A percentile compares a stretch with the other conserved stretches of the same genome.
These are phyloP conservation scores for Furcasterigmium furcatum DNA, from an alignment of 2,329 filamentous ascomycete genomes.

Conservation along the genomic window DNA sequence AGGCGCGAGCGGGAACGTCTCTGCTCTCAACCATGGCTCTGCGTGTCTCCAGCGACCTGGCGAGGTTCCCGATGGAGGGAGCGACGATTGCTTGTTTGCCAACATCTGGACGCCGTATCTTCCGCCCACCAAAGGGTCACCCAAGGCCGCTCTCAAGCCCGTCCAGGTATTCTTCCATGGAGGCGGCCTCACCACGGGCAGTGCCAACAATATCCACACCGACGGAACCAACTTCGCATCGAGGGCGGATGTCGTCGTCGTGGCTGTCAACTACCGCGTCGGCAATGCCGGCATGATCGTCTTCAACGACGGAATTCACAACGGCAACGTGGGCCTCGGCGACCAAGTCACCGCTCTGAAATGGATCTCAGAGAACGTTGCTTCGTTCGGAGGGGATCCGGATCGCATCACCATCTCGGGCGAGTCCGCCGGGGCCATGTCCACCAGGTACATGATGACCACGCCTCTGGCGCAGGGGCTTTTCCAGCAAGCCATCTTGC, in stretches of 20 bases:
- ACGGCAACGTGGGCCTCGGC: constrained; percentile 36
- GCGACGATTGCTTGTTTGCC: constrained; percentile 21
- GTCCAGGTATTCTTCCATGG: constrained; percentile 24
- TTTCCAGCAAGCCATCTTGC: constrained; percentile 33
- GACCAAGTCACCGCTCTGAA: constrained; percentile 48
- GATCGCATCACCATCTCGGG: constrained; percentile 43
- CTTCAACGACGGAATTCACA: constrained; percentile 34
- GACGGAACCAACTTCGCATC: constrained; percentile 58
- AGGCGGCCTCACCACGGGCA: constrained; percentile 36
- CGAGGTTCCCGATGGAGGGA: neutral
- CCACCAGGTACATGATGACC: constrained; percentile 46
- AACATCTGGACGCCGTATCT: constrained; percentile 18
- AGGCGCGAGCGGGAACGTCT: neutral
- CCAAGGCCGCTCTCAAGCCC: constrained; percentile 5
- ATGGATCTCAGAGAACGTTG: constrained; percentile 51
- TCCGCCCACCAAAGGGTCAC: constrained; percentile 10
- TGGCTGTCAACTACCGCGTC: constrained; percentile 43
- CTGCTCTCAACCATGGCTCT: neutral
- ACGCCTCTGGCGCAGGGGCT: constrained; percentile 40
- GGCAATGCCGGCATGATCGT: constrained; percentile 46
- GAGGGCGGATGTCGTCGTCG: constrained; percentile 38
- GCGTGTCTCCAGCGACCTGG: neutral
- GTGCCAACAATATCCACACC: constrained; percentile 44
- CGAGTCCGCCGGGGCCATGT: constrained; percentile 48
- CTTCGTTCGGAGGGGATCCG: constrained; percentile 43